phyloP scores from a whole-genome alignment of 306 rosid species.

The Abrus pulchellus region DNA sequence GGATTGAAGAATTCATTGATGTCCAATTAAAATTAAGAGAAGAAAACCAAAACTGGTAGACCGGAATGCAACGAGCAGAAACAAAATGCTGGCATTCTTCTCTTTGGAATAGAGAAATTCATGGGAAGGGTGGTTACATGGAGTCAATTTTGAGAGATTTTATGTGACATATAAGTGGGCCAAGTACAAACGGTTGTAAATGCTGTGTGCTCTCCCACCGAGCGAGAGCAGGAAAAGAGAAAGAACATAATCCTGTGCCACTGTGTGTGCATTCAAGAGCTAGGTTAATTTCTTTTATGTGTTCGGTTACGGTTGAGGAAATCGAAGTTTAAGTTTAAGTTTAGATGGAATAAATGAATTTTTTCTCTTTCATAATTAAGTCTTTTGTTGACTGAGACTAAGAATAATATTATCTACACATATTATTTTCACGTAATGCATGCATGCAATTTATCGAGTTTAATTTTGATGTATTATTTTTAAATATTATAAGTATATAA shows the following conservation, averaged over 20 bases:
- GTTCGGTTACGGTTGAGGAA: background rate
- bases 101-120: slow-evolving; percentile 47
- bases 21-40: background rate
- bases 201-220: background rate
- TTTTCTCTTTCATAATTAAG: slow-evolving; percentile 3
- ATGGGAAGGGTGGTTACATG: slow-evolving; percentile 44
- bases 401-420: background rate
- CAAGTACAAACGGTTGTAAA: background rate
- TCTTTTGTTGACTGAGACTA: background rate
- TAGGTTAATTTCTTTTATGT: slow-evolving; percentile 43
- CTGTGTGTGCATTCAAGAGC: background rate
- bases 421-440: background rate
- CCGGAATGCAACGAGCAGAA: slow-evolving; percentile 14
- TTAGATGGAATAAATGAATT: background rate
- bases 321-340: slow-evolving; percentile 2
- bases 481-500: too few species aligned
- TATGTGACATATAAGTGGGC: slow-evolving; percentile 7
- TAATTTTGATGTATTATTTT: background rate
- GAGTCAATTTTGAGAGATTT: slow-evolving; percentile 57
- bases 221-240: slow-evolving; percentile 34
- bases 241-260: background rate
- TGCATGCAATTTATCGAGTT: slow-evolving; percentile 25
- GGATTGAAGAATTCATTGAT: slow-evolving; percentile 20
- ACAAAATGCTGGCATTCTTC: slow-evolving; percentile 2
- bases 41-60: background rate